Percentiles rank a stretch among this genome's conserved stretches.
Conservation (phyloP, 169 alveolate genomes). For the Toxoplasma gondii region DNA sequence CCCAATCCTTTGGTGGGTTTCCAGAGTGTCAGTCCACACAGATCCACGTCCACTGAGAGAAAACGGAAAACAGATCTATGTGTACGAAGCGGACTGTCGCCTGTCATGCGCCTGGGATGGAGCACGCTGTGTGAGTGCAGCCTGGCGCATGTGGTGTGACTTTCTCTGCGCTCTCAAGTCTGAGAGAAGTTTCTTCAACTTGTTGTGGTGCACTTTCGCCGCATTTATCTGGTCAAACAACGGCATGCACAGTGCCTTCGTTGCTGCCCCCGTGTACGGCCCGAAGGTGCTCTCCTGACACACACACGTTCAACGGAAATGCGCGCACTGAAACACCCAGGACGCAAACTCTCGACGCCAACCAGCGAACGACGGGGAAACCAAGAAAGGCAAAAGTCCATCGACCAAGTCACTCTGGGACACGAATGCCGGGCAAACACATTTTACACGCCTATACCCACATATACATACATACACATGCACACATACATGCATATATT, state of each 20-base stretch:
- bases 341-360: too few species aligned
- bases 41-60: too few species aligned
- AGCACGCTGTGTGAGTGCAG: not conserved
- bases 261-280: slow-evolving; percentile 68
- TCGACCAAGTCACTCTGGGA: too few species aligned
- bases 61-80: not conserved
- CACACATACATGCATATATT: not conserved
- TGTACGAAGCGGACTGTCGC: not conserved
- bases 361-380: not conserved
- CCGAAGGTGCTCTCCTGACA: slow-evolving; percentile 47
- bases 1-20: too few species aligned
- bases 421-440: too few species aligned
- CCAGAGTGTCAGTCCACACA: too few species aligned
- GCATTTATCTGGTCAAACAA: slow-evolving; percentile 54
- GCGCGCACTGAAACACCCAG: not conserved
- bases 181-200: slow-evolving; percentile 33
- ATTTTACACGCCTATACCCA: too few species aligned
- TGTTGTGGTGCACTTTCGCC: slow-evolving; percentile 49
- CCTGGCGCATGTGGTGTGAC: slow-evolving; percentile 9
- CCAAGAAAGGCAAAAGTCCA: not conserved
- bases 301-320: not conserved
- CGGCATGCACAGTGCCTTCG: slow-evolving; percentile 68
- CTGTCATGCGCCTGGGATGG: not conserved
- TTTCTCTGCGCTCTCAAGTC: slow-evolving; percentile 59
- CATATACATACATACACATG: not conserved